A percentile compares a stretch with the other conserved stretches of the same genome.
Evolutionary conservation across 164 flowering plant genomes (phyloP).

Genomic region (Liriodendron chinense): DNA sequence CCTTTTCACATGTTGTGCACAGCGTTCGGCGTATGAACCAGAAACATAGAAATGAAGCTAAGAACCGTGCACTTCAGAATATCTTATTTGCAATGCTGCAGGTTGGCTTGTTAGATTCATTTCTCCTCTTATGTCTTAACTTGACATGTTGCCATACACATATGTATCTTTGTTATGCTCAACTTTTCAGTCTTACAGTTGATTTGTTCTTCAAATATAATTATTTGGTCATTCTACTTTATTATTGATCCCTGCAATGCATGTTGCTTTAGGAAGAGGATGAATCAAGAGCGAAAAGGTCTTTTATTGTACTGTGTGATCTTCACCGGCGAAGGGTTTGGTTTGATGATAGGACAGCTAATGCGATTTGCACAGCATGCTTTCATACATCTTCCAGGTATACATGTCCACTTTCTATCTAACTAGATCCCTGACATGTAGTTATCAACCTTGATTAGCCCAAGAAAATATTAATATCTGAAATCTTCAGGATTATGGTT

Average conservation of each 20-base stretch:
- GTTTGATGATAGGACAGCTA: constrained; percentile 92
- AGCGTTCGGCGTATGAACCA: constrained; percentile 75
- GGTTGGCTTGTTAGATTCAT: constrained; percentile 32
- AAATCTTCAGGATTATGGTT: constrained; percentile 64
- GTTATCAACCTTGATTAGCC: neutral
- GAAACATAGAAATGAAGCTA: constrained; percentile 70
- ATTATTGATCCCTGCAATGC: neutral
- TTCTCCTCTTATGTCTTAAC: neutral
- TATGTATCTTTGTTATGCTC: neutral
- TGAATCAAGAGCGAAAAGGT: constrained; percentile 70
- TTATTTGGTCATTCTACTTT: neutral
- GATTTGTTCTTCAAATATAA: too few relatives aligned
- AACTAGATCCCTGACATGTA: neutral
- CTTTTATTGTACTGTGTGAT: constrained; percentile 74
- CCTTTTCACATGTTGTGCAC: constrained; percentile 74
- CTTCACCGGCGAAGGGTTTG: constrained; percentile 86
- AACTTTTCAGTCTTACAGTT: neutral
- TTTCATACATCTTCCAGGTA: constrained; percentile 80
- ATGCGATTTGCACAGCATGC: constrained; percentile 81
- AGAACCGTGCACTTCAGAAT: constrained; percentile 74
- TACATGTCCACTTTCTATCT: neutral
- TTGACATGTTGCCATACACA: neutral
- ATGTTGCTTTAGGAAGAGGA: constrained; percentile 59
- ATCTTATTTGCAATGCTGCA: constrained; percentile 59
- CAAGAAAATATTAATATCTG: neutral